phyloP scores from a whole-genome alignment of 352 stramenopile species.

The Phytophthora aleatoria region DNA sequence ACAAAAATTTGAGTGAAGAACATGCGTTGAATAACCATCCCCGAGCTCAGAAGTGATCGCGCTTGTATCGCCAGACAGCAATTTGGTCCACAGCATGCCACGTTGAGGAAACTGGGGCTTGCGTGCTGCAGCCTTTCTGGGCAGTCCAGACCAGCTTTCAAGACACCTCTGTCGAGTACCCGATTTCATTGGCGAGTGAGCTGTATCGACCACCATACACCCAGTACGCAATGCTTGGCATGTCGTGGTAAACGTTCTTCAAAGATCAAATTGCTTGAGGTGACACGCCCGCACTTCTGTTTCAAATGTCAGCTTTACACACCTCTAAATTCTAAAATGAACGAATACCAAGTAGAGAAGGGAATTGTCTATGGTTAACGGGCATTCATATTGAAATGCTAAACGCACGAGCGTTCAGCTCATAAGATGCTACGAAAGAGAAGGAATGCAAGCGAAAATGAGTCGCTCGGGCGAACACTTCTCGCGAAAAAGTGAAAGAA shows the following conservation, averaged over 20 bases:
- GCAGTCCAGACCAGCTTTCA: background rate
- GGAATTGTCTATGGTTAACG: background rate
- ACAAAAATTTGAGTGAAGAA: too few species aligned
- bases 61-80: too few species aligned
- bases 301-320: background rate
- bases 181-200: too few species aligned
- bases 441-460: constrained; percentile 17
- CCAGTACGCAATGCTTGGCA: too few species aligned
- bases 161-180: background rate
- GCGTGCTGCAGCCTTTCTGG: background rate
- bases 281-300: background rate
- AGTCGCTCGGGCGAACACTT: too few species aligned
- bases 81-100: too few species aligned
- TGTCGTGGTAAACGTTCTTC: background rate
- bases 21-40: too few species aligned
- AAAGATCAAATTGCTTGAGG: background rate
- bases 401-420: constrained; percentile 36
- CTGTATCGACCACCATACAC: too few species aligned
- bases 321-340: too few species aligned
- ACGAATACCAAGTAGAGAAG: background rate
- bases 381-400: constrained; percentile 36
- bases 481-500: constrained; percentile 24
- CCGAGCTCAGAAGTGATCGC: too few species aligned
- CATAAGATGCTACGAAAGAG: constrained; percentile 31
- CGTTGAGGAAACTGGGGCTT: background rate